A percentile compares a stretch with the other conserved stretches of the same genome.
These are phyloP conservation scores for Jaminaea rosea DNA, from an alignment of 1,284 basidiomycete genomes.

Conservation along the genomic window DNA sequence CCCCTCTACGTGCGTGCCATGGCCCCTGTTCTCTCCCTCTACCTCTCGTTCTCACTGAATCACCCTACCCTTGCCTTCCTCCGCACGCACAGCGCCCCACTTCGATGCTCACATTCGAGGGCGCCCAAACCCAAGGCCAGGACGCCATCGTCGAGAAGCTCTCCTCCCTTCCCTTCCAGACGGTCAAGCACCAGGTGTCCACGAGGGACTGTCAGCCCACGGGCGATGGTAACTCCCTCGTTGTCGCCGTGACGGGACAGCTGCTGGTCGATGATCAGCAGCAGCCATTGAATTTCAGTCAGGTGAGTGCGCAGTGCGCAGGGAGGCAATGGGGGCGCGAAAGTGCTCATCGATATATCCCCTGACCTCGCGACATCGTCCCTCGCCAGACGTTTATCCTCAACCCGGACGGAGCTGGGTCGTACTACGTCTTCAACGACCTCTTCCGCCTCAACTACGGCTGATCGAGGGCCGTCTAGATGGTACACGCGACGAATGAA, in stretches of 20 bases:
- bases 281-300: slow-evolving; percentile 27
- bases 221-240: slow-evolving; percentile 58
- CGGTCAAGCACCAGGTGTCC: slow-evolving; percentile 71
- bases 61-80: not conserved
- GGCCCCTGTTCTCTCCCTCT: not conserved
- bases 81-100: slow-evolving; percentile 57
- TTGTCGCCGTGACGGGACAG: slow-evolving; percentile 81
- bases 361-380: slow-evolving; percentile 10
- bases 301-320: slow-evolving; percentile 9
- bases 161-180: slow-evolving; percentile 64
- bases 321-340: not conserved
- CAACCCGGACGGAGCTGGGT: slow-evolving; percentile 62
- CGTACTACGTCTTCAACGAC: slow-evolving; percentile 70
- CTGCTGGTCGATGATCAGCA: slow-evolving; percentile 49
- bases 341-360: not conserved
- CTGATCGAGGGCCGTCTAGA: too few relatives aligned
- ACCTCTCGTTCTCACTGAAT: not conserved
- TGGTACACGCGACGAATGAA: too few relatives aligned
- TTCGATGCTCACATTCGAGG: slow-evolving; percentile 89
- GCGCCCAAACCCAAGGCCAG: slow-evolving; percentile 57
- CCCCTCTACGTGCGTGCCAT: slow-evolving; percentile 62
- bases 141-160: slow-evolving; percentile 69
- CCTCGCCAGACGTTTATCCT: slow-evolving; percentile 55
- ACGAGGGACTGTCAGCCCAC: slow-evolving; percentile 87
- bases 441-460: slow-evolving; percentile 43